phyloP scores from a whole-genome alignment of 2,329 filamentous ascomycete genomes.

The Venturia effusa region DNA sequence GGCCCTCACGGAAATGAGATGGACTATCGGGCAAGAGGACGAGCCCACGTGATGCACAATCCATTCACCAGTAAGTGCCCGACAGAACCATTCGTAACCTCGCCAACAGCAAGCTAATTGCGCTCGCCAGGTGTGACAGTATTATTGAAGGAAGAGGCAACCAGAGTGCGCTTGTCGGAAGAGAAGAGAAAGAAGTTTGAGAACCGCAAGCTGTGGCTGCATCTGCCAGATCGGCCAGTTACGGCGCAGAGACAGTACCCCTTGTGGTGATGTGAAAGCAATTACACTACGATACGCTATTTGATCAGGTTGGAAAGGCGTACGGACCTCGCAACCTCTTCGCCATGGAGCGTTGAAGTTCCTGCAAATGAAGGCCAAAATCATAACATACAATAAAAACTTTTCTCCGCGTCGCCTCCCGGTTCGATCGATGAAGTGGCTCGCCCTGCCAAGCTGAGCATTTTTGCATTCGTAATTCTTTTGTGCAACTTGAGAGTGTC shows the following conservation, averaged over 20 bases:
- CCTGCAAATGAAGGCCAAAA: neutral
- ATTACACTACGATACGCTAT: too few relatives aligned
- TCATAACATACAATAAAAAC: neutral
- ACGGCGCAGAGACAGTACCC: slow-evolving; percentile 82
- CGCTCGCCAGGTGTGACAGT: slow-evolving; percentile 56
- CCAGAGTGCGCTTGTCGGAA: slow-evolving; percentile 67
- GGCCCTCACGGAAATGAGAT: slow-evolving; percentile 50
- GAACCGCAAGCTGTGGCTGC: slow-evolving; percentile 71
- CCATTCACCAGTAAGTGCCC: slow-evolving; percentile 61
- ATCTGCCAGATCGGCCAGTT: slow-evolving; percentile 76
- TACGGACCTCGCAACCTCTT: neutral
- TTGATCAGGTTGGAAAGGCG: neutral
- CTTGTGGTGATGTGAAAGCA: slow-evolving; percentile 55
- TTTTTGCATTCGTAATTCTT: neutral
- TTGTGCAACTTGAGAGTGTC: neutral
- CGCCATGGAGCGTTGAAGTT: neutral
- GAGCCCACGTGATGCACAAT: slow-evolving; percentile 54
- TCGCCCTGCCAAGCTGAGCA: neutral
- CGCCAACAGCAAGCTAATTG: neutral
- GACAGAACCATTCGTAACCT: neutral
- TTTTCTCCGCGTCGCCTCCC: neutral
- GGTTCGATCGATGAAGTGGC: neutral
- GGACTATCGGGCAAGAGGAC: slow-evolving; percentile 68
- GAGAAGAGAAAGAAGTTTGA: slow-evolving; percentile 68
- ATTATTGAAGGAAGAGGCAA: slow-evolving; percentile 87